phyloP scores from a whole-genome alignment of 345 rosid genomes.

The Microthlaspi erraticum region DNA sequence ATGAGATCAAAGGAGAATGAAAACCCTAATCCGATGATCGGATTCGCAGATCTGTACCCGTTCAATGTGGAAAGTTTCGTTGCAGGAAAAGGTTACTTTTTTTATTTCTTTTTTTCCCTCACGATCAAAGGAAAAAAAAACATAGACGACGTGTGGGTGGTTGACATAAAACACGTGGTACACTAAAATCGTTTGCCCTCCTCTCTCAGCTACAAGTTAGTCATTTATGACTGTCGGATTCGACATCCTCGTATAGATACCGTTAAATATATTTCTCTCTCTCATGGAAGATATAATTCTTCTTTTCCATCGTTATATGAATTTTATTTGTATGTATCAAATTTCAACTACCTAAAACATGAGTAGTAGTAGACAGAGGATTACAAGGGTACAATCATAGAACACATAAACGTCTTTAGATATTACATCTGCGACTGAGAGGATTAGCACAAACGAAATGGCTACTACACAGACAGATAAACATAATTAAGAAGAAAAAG shows the following conservation, averaged over 20 bases:
- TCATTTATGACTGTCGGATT: conserved; percentile 13
- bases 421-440: conserved; percentile 4
- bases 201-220: background rate
- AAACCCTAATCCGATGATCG: conserved; percentile 37
- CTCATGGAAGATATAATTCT: too few species aligned
- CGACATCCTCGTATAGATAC: conserved; percentile 10
- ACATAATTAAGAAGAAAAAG: background rate
- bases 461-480: conserved; percentile 25
- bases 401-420: conserved; percentile 22
- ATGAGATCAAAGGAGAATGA: conserved; percentile 11
- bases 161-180: conserved; percentile 23
- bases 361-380: conserved; percentile 5
- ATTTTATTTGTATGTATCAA: too few species aligned
- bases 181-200: background rate
- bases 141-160: conserved; percentile 4
- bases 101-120: background rate
- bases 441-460: conserved; percentile 28
- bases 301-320: background rate
- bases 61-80: conserved; percentile 30
- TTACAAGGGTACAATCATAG: conserved; percentile 16
- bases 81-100: conserved; percentile 15
- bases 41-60: conserved; percentile 40
- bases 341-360: conserved; percentile 9
- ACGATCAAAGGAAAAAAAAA: conserved; percentile 2
- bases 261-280: too few species aligned